Base-by-base conservation (phyloP, 2,329 filamentous ascomycete genomes). In the Venturia asperata region DNA sequence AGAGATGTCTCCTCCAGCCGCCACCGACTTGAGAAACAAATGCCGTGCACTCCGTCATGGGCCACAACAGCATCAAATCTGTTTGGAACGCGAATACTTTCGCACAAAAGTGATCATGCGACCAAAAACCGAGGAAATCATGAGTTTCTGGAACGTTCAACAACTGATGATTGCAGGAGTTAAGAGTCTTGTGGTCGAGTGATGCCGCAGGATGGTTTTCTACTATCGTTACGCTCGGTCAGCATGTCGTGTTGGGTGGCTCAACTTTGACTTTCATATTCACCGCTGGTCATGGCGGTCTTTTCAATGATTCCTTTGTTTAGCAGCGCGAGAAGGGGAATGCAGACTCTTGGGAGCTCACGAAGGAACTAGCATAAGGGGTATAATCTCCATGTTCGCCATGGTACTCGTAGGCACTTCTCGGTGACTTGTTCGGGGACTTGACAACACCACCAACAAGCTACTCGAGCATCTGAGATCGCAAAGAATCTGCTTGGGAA, bases 21-120 rank as follows among this genome's bases (percentile, higher is more conserved):
- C 30, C 52, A 37, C 30, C 4, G 30, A 55, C 52, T 5, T 58
- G 30, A 15, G 9, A 21, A 37, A 37, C 27, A 58, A 27, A 37
- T 37, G 52, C n/a, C 52, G 52, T 58, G 11, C 52, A 37, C 52
- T 58, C 19, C 30, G 52, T 58, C 6, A 37, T 58, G 19, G 27
- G 30, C 52, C 27, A 37, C 52, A 3, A 37, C 52, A 58, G 30
- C 5, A 5, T 37, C 27, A 37, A 58, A 58, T 27, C 37, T 34
- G 52, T 58, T 58, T 58, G 52, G 52, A 58, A 58, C 19, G 30
- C 19, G 30, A 37, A 52, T n/a, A 17, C 52, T 37, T n/a, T 58
- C 27, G 52, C 27, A 37, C 52, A 27, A 58, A 7, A 55, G 15
- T 19, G 49, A n/a, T 19, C 24, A 55, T 19, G 17, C 24, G 7